Base-by-base conservation (phyloP, 2,329 filamentous ascomycete species). In the Aspergillus latus region DNA sequence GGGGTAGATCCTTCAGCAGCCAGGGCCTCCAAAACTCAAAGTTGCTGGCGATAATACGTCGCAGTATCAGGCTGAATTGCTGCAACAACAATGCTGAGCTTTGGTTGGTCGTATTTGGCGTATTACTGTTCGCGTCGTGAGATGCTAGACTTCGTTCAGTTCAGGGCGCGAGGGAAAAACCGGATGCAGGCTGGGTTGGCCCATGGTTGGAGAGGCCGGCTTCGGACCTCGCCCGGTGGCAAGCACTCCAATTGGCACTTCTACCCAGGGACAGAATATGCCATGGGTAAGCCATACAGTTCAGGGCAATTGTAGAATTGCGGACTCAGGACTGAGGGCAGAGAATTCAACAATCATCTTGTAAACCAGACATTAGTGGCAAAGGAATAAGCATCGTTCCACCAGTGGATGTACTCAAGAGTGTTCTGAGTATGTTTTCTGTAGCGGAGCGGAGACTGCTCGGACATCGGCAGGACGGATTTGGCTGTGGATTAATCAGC, bases 171-270 rank as follows among this genome's bases (percentile, higher is more conserved):
- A 54, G 29, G 37, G 16, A 37, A 29, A 40, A 48, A 48, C 36
- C 52, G 52, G 52, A 34, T 54, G 34, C 32, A 13, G 36, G 26
- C 9, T 28, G 49, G 15, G 26, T 44, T 15, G 21, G 39, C n/a
- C 58, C 51, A 10, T 60, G 49, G 59, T 49, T 54, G 43, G 43
- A 42, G 10, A 40, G 54, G 42, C 59, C 59, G 59, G 58, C 46
- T 56, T 54, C 52, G 52, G 52, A 26, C 26, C 21, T 21, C 21
- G 21, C 21, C 37, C 34, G 13, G 52, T 48, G 44, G 52, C 52
- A 16, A 48, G 29, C 16, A 37, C 34, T 10, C 34, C 34, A 13
- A 37, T 37, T 21, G 21, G 21, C 21, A 21, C 21, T 21, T 37
- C 34, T 37, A 37, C 9, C 34, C 34, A 37, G 34, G 42, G 42